phyloP scores from a whole-genome alignment of 2,329 filamentous ascomycete species.

The Falciphora oryzae region DNA sequence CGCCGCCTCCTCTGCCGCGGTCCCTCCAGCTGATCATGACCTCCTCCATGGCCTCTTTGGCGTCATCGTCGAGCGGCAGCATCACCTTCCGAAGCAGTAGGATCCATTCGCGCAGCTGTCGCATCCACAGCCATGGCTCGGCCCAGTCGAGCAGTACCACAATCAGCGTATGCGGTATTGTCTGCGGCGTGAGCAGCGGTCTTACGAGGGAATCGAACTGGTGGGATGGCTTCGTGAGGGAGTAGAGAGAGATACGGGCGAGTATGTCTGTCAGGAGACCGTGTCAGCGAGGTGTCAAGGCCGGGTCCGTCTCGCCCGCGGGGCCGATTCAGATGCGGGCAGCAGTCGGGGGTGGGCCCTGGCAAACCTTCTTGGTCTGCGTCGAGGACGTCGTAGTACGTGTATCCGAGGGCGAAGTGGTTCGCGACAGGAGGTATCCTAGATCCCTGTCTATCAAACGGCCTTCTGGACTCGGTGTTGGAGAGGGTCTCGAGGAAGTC shows the following conservation, averaged over 20 bases:
- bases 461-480: conserved; percentile 46
- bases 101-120: conserved; percentile 85
- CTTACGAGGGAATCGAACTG: conserved; percentile 78
- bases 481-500: conserved; percentile 70
- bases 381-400: conserved; percentile 90
- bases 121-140: conserved; percentile 86
- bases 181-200: conserved; percentile 76
- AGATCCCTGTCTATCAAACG: conserved; percentile 47
- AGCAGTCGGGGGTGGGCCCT: conserved; percentile 5
- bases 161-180: conserved; percentile 79
- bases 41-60: conserved; percentile 80
- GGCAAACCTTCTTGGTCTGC: conserved; percentile 86
- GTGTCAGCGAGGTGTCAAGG: not conserved
- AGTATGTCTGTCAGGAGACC: conserved; percentile 62
- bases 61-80: conserved; percentile 65
- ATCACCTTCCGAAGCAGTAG: conserved; percentile 74
- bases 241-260: conserved; percentile 82
- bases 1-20: conserved; percentile 59
- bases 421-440: conserved; percentile 79
- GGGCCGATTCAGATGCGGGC: not conserved
- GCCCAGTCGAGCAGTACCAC: conserved; percentile 95
- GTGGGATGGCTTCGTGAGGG: conserved; percentile 77
- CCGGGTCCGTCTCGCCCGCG: not conserved
- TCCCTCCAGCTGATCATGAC: conserved; percentile 76
- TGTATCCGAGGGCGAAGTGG: conserved; percentile 87